Evolutionary conservation across 495 filamentous ascomycete species (phyloP), one percentile per base, ranked within the genome.

Genomic region (Podospora tetraspora): DNA sequence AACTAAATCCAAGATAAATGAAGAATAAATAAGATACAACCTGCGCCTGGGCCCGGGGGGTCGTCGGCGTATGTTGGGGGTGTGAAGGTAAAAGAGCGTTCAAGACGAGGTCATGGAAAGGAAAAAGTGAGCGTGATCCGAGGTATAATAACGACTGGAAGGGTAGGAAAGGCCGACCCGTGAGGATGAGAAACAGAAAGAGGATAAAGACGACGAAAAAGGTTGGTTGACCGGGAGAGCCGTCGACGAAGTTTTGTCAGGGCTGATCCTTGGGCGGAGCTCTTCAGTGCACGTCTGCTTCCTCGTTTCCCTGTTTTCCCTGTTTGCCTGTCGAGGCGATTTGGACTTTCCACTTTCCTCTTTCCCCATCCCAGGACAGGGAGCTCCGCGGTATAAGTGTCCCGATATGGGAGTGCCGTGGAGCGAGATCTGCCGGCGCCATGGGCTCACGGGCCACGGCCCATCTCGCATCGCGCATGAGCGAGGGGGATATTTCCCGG

Each of bases 1-100:
- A 27, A 29, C 25, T 29, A 67, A 59, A 57, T n/a, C 59, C 27
- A 29, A n/a, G 22, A 68, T 21, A 52, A 69, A 69, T 25, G 63
- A 69, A 34, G 59, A 57, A 61, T 22, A 24, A 52, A 62, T 29
- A 62, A 63, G 10, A 32, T 67, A 32, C 37, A 23, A 67, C 59
- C 43, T 52, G 43, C 43, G 19, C 43, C 43, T n/a, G 6, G 19
- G 43, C 43, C 43, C 43, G 16, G 43, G 43, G 43, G 43, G 5
- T 52, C 10, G 32, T 52, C 19, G 37, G 43, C 19, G 43, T 23
- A 62, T 24, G n/a, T 29, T 3, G 57, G 56, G 57, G 57, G 32
- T 8, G 65, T 25, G 25, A 25, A 25, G 25, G 25, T 58, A 16
- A 59, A 30, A 65, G 57, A 59, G 63, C 71, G 66, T 68, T 57